Percentiles rank a stretch among this genome's conserved stretches.
Evolutionary conservation across 208 protist genomes (phyloP).

Genomic region (Leishmania tarentolae): DNA sequence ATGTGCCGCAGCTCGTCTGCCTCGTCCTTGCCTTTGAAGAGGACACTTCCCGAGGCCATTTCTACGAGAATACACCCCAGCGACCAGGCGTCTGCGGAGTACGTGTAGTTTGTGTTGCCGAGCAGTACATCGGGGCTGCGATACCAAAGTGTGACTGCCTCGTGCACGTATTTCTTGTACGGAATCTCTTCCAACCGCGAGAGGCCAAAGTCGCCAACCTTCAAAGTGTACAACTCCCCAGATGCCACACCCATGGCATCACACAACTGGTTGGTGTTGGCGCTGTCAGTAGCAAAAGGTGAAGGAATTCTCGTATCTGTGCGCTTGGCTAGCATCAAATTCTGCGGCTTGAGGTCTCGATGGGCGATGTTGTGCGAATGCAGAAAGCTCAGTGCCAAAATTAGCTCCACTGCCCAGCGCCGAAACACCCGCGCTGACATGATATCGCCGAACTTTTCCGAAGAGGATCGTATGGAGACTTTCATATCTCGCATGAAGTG

Average conservation of each 20-base stretch:
- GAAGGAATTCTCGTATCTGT: neutral
- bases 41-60: constrained; percentile 64
- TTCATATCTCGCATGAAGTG: constrained; percentile 78
- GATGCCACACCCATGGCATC: constrained; percentile 1
- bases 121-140: constrained; percentile 93
- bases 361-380: constrained; percentile 68
- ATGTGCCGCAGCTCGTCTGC: constrained; percentile 88
- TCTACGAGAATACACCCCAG: constrained; percentile 93
- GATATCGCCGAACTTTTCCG: constrained; percentile 36
- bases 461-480: constrained; percentile 8
- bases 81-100: constrained; percentile 91
- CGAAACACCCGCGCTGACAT: constrained; percentile 45
- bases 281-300: neutral
- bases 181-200: constrained; percentile 84
- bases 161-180: constrained; percentile 91
- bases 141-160: constrained; percentile 95
- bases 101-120: constrained; percentile 78
- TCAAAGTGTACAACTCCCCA: constrained; percentile 55
- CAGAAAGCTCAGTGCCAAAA: constrained; percentile 68
- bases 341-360: constrained; percentile 78
- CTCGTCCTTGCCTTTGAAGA: constrained; percentile 85
- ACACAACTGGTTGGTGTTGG: neutral
- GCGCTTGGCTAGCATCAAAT: constrained; percentile 70
- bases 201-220: constrained; percentile 91
- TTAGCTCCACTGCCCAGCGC: constrained; percentile 70